phyloP scores from a whole-genome alignment of 2,329 filamentous ascomycete genomes.

The Verticillium klebahnii region DNA sequence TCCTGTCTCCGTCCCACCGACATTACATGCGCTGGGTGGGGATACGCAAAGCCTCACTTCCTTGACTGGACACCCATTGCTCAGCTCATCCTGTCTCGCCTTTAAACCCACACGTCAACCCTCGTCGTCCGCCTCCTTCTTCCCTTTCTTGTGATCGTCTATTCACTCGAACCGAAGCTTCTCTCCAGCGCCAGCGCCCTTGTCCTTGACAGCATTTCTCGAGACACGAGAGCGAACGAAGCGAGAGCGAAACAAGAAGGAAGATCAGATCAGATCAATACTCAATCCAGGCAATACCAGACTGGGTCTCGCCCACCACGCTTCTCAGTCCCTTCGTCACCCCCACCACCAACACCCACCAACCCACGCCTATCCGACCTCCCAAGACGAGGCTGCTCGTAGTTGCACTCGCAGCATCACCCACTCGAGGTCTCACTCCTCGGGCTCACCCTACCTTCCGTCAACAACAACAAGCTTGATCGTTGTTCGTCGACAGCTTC shows the following conservation, averaged over 20 bases:
- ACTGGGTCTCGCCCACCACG: too few relatives aligned
- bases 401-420: conserved; percentile 1
- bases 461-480: conserved; percentile 1
- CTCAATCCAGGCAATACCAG: background rate
- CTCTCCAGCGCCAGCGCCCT: conserved; percentile 3
- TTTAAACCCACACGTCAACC: conserved; percentile 13
- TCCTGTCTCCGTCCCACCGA: conserved; percentile 14
- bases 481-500: conserved; percentile 4
- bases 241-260: background rate
- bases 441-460: background rate
- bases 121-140: conserved; percentile 5
- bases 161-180: background rate
- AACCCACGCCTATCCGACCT: conserved; percentile 5
- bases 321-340: too few relatives aligned
- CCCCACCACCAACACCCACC: conserved; percentile 5
- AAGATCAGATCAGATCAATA: conserved; percentile 3
- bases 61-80: conserved; percentile 11
- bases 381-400: conserved; percentile 9
- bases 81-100: conserved; percentile 12
- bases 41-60: conserved; percentile 15
- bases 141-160: conserved; percentile 3
- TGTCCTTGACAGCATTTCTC: conserved; percentile 4
- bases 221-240: background rate
- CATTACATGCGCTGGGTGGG: conserved; percentile 11
- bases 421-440: conserved; percentile 6